These are phyloP conservation scores for Boletus albobrunnescens DNA, from an alignment of 1,284 basidiomycete genomes.

Conservation along the genomic window DNA sequence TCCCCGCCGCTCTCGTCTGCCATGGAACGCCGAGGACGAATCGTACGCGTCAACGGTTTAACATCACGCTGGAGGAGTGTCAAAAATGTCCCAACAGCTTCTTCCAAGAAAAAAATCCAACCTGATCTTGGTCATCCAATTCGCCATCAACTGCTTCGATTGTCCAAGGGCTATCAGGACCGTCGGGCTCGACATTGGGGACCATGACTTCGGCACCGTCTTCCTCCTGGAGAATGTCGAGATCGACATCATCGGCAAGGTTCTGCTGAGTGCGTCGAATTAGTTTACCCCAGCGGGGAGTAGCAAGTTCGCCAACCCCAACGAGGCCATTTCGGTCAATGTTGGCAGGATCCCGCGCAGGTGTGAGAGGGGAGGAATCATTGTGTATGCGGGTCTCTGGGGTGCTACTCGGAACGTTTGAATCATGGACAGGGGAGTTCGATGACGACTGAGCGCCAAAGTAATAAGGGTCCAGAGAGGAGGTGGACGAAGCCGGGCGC, in stretches of 20 bases:
- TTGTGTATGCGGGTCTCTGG: constrained; percentile 40
- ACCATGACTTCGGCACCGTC: constrained; percentile 40
- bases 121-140: constrained; percentile 63
- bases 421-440: constrained; percentile 45
- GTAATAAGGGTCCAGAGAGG: constrained; percentile 80
- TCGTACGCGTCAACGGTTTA: constrained; percentile 42
- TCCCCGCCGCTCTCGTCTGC: constrained; percentile 79
- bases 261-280: constrained; percentile 31
- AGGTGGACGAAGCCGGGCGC: constrained; percentile 64
- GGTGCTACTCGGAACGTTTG: constrained; percentile 38
- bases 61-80: constrained; percentile 36
- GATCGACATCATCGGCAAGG: constrained; percentile 32
- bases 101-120: constrained; percentile 31
- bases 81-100: constrained; percentile 2
- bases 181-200: constrained; percentile 41
- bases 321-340: constrained; percentile 88
- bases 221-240: constrained; percentile 42
- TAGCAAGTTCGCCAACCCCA: constrained; percentile 94
- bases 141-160: constrained; percentile 82
- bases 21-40: constrained; percentile 58
- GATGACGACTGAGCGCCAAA: constrained; percentile 65
- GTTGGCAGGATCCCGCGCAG: constrained; percentile 71
- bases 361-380: constrained; percentile 70
- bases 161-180: constrained; percentile 78
- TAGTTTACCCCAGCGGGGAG: constrained; percentile 82